Evolutionary conservation across 208 protist genomes (phyloP), one percentile per base, ranked within the genome.

Genomic region (Trypanosoma vivax): DNA sequence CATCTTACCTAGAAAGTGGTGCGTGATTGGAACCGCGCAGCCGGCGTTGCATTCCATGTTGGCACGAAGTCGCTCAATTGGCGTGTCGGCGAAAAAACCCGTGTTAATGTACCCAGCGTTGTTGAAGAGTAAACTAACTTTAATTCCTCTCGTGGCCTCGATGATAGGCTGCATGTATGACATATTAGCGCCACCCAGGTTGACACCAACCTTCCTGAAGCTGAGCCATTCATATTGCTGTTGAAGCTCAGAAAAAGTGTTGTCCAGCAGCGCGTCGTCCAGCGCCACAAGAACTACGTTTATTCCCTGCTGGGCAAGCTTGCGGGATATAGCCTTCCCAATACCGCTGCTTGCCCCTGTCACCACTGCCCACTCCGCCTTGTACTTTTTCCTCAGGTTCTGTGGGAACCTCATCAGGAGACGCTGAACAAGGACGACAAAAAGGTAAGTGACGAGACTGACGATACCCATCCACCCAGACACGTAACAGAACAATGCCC

Each of bases 281-380:
- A 96, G 70, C 1, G 83, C 80, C 34, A 97, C 71, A 13, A 98
- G 77, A 19, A 96, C 74, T 30, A 98, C 73, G 61, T 90, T 96
- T 37, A 97, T 85, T 34, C 80, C 79, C 50, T 91, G 82, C 49
- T 65, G 67, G 9, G 94, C 94, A n/a, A 98, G 80, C 74, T 94
- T 93, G 49, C 95, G 70, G 5, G 89, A 73, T 50, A 96, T 96
- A 23, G 86, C 93, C 59, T 87, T 92, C 24, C 96, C 96, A 55
- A 98, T 97, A 35, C 96, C 96, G 66, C 94, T 96, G 54, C 92
- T 96, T 9, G 80, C 78, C 50, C 96, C 96, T 16, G 96, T 98
- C 14, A 98, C 90, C 28, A 97, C 71, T 6, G 58, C 86, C 84
- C 87, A 96, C 56, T 88, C 63, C 3, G 82, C 76, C 47, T 69